Evolutionary conservation across 768 basidiomycete genomes (phyloP).

Genomic region (Termitomyces sp.): DNA sequence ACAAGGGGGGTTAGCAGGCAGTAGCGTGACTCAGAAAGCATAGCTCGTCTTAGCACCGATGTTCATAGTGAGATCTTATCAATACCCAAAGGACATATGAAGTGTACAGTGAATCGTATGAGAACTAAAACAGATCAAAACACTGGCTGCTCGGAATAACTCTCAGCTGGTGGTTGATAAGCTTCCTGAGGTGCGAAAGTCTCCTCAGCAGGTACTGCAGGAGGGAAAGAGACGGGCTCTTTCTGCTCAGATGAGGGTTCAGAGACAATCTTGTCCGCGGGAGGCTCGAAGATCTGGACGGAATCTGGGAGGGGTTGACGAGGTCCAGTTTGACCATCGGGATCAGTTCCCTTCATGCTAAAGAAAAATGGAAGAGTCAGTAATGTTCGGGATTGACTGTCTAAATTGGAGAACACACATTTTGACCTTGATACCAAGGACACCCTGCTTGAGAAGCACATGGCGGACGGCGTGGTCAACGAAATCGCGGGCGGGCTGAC

Average conservation of each 20-base stretch:
- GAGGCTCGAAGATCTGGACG: conserved; percentile 85
- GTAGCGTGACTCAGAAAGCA: conserved; percentile 30
- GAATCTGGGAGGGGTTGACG: conserved; percentile 93
- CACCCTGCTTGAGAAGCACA: conserved; percentile 97
- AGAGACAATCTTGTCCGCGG: conserved; percentile 83
- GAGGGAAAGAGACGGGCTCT: conserved; percentile 54
- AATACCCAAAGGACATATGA: not conserved
- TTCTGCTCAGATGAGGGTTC: conserved; percentile 89
- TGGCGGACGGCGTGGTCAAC: conserved; percentile 98
- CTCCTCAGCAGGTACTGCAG: conserved; percentile 51
- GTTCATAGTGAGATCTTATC: not conserved
- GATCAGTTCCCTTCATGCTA: conserved; percentile 97
- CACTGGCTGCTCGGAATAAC: conserved; percentile 41
- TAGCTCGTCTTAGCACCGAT: not conserved
- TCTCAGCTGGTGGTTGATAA: conserved; percentile 31
- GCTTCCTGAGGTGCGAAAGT: conserved; percentile 37
- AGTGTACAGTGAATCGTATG: not conserved
- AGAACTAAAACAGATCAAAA: conserved; percentile 42
- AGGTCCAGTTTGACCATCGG: conserved; percentile 85
- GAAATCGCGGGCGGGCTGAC: conserved; percentile 95
- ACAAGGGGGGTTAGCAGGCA: conserved; percentile 42
- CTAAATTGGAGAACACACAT: conserved; percentile 51
- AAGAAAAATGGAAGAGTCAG: not conserved
- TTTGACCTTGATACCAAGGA: conserved; percentile 99
- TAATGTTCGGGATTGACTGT: conserved; percentile 3